Conservation (phyloP, 1,139 yeast genomes). For the Hyphopichia buzzinii region DNA sequence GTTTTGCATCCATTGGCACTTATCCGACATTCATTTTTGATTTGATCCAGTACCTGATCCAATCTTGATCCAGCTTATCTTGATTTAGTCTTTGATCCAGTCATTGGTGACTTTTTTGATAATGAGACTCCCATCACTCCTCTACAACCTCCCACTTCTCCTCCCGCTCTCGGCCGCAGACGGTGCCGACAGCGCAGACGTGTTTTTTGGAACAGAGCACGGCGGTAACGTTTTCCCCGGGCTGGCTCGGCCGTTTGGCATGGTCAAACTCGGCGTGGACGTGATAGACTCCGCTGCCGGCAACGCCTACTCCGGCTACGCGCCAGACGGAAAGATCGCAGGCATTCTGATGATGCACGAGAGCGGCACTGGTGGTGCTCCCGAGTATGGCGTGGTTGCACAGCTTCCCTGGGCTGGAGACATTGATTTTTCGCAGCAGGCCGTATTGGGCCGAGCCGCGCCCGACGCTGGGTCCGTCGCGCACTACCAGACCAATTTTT, state of each 20-base stretch:
- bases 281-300: conserved; percentile 19
- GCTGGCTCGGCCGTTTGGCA: conserved; percentile 35
- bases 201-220: conserved; percentile 32
- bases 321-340: conserved; percentile 25
- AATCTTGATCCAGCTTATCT: background rate
- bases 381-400: conserved; percentile 31
- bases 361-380: conserved; percentile 41
- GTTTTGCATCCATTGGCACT: too few relatives aligned
- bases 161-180: background rate
- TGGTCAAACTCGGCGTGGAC: conserved; percentile 40
- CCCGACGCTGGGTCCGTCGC: conserved; percentile 25
- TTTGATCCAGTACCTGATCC: too few relatives aligned
- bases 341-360: conserved; percentile 42
- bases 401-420: conserved; percentile 25
- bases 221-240: conserved; percentile 42
- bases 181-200: conserved; percentile 22
- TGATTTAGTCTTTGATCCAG: too few relatives aligned
- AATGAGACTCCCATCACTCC: background rate
- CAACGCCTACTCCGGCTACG: conserved; percentile 34
- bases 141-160: background rate
- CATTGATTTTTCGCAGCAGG: conserved; percentile 14
- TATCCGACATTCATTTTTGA: too few relatives aligned
- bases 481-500: conserved; percentile 21
- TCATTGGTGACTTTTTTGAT: background rate
- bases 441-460: conserved; percentile 12